Base-by-base conservation (phyloP, 2,329 filamentous ascomycete genomes). In the Pseudogymnoascus sp. region DNA sequence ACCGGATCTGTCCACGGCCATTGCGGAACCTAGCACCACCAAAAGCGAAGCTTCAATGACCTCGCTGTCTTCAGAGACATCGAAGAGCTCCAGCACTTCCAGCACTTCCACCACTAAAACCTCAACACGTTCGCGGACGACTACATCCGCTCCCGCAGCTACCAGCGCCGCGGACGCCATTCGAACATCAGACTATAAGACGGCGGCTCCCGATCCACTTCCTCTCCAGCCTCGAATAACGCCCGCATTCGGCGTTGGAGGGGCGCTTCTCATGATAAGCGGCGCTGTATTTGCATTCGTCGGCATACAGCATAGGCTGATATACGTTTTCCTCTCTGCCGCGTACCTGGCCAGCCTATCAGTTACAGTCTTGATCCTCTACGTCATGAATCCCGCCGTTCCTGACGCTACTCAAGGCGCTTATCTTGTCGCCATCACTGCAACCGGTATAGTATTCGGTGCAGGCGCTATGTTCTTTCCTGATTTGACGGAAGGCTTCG, bases 371-470 rank as follows among this genome's bases (percentile, higher is more conserved):
- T 79, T 98, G 21, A 91, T 97, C 63, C 76, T 96, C 51, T 97
- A 97, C 73, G 88, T 97, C 41, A 95, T 96, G 89, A 88, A 82
- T 63, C 83, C 87, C 0, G 92, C 92, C 0, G 83, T 96, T 41
- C 85, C 82, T 65, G 79, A 90, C 73, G 90, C 85, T 0, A 79
- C 95, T 2, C 92, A 97, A 76, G 93, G 92, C 25, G 93, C 86
- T 31, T 97, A 95, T 74, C 84, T 98, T 37, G 90, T 92, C 6
- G 93, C 92, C 2, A 84, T 83, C 2, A 81, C 90, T 37, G 76
- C 92, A 67, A 88, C 92, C 0, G 92, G 92, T 1, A 73, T 86
- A 5, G 80, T 92, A 21, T 82, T 96, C 19, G 93, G 93, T 14
- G 89, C 81, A 11, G 78, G 88, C 2, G 85, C 92, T 0, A 81